Base-by-base conservation (phyloP, 306 rosid species). In the Ormosia semicastrata region DNA sequence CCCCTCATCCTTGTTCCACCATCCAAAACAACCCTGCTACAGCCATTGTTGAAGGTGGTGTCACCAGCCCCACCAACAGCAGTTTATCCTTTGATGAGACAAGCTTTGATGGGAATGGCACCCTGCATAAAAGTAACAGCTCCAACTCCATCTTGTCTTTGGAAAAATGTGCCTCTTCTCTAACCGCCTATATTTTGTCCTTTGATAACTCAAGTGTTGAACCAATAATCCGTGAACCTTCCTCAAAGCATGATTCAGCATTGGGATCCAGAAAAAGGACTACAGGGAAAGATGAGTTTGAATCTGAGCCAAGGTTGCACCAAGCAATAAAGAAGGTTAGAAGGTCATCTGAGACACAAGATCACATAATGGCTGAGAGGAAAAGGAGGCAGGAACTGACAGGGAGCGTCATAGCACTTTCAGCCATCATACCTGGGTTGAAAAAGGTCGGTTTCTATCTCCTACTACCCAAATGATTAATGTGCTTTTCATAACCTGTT, bases 341-440 rank as follows among this genome's bases (percentile, higher is more conserved):
- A 63, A 36, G 71, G 6, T 8, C 58, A 24, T 7, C 53, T 4
- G 69, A 84, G 77, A 66, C 63, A 17, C 33, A 41, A 5, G 77
- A 70, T 52, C 82, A 83, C 7, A 76, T 77, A 4, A 49, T 83
- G 73, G 86, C 86, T 7, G 82, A 83, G 78, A 83, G 86, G 68
- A 77, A 43, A 64, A 77, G 86, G 29, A 83, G 86, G 24, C 49
- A 58, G 53, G 82, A 83, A 8, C 75, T 83, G 15, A 83, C 82
- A 1, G 44, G 58, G 36, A 60, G 32, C 41, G 70, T 83, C 66
- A 83, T 83, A 37, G 60, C 73, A 30, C 86, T 77, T 69, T 83
- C 86, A 39, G 82, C 86, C 7, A 70, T 71, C 17, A 83, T 83
- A 29, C 86, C 86, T 33, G 86, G 86, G 5, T 70, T 83, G 79